These are phyloP conservation scores for Hemileia vastatrix DNA, from an alignment of 1,284 basidiomycete species.

Conservation along the genomic window DNA sequence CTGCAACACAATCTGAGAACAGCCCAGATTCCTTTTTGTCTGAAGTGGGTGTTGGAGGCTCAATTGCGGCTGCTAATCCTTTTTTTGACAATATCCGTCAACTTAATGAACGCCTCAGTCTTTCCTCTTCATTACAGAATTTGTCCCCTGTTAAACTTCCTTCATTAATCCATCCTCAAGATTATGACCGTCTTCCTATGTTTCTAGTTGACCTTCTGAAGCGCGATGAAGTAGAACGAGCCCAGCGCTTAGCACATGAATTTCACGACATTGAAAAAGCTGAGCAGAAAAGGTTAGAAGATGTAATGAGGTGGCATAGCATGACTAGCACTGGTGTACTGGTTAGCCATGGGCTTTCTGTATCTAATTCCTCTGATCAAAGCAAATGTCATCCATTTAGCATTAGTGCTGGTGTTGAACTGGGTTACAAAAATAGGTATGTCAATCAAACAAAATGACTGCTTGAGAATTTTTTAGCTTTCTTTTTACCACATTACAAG, in stretches of 20 bases:
- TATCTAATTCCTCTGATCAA: too few species aligned
- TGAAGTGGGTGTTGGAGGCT: background rate
- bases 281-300: constrained; percentile 78
- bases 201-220: constrained; percentile 70
- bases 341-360: too few species aligned
- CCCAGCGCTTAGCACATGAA: constrained; percentile 72
- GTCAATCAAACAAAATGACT: background rate
- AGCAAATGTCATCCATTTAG: constrained; percentile 63
- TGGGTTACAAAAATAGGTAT: constrained; percentile 71
- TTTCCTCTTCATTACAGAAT: constrained; percentile 50
- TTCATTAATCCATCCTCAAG: constrained; percentile 48
- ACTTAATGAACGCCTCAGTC: constrained; percentile 69
- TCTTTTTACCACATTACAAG: too few species aligned
- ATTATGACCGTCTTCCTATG: constrained; percentile 54
- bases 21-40: too few species aligned
- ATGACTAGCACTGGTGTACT: constrained; percentile 45
- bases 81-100: constrained; percentile 84
- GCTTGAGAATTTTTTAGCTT: too few species aligned
- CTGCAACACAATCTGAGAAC: background rate
- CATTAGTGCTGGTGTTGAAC: constrained; percentile 90
- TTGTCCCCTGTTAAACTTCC: constrained; percentile 67
- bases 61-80: constrained; percentile 40
- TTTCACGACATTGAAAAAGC: constrained; percentile 82
- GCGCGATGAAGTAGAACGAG: constrained; percentile 52
- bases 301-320: constrained; percentile 83